Conservation (phyloP, 2,329 filamentous ascomycete genomes). For the Cercospora janseana region DNA sequence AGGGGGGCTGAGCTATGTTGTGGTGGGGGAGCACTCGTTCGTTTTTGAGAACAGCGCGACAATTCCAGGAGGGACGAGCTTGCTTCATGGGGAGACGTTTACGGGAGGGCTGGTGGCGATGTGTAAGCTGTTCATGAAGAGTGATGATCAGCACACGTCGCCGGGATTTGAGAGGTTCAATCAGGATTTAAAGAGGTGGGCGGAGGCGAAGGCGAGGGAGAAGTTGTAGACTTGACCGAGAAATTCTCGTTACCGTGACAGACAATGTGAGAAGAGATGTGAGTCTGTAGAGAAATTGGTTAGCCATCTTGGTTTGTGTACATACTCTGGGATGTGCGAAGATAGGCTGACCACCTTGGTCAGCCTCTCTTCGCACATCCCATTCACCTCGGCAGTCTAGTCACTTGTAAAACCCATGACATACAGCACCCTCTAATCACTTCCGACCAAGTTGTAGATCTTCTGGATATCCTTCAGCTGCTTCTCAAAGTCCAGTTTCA, state of each 20-base stretch:
- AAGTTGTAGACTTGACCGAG: not conserved
- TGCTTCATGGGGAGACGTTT: not conserved
- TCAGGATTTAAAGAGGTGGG: not conserved
- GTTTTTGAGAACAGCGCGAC: not conserved
- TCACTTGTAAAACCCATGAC: not conserved
- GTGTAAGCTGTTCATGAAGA: not conserved
- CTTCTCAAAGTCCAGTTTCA: constrained; percentile 19
- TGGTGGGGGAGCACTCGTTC: not conserved
- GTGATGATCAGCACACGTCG: not conserved
- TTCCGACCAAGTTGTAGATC: constrained; percentile 20
- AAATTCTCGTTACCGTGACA: too few species aligned
- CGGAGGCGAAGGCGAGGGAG: not conserved
- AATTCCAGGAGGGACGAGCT: not conserved
- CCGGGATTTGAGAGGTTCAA: not conserved
- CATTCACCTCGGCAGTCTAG: too few species aligned
- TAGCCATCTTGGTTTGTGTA: too few species aligned
- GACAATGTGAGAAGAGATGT: too few species aligned
- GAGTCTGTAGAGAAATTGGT: too few species aligned
- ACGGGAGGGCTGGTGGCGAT: not conserved
- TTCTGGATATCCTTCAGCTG: constrained; percentile 20
- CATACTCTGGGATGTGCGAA: too few species aligned
- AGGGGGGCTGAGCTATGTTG: not conserved
- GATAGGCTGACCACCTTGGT: too few species aligned
- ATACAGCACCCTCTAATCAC: not conserved
- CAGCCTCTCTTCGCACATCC: too few species aligned